phyloP scores from a whole-genome alignment of 441 rosid species.

The Jatropha podagrica region DNA sequence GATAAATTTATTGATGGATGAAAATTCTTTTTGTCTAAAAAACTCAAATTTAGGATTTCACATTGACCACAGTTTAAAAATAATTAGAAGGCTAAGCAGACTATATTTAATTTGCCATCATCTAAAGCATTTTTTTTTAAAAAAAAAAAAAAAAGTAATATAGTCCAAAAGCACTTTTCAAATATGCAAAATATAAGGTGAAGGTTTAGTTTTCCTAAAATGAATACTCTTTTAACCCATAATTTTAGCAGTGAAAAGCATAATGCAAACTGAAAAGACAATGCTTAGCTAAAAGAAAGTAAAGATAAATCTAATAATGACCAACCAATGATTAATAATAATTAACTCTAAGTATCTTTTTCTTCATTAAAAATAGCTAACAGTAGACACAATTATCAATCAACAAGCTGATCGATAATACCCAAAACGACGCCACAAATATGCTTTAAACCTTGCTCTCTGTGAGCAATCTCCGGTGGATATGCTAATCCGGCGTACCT shows the following conservation, averaged over 20 bases:
- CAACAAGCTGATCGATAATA: constrained; percentile 51
- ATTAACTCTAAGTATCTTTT: background rate
- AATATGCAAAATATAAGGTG: too few relatives aligned
- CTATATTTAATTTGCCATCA: too few relatives aligned
- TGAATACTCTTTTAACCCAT: too few relatives aligned
- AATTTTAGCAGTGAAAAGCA: background rate
- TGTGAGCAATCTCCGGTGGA: constrained; percentile 55
- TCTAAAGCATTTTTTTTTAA: too few relatives aligned
- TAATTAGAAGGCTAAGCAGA: too few relatives aligned
- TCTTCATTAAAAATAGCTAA: background rate
- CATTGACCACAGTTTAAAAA: too few relatives aligned
- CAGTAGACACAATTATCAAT: constrained; percentile 18
- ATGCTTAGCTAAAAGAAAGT: background rate
- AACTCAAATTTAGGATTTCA: too few relatives aligned
- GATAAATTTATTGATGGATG: too few relatives aligned
- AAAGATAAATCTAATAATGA: background rate
- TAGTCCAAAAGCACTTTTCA: too few relatives aligned
- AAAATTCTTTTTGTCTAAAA: too few relatives aligned
- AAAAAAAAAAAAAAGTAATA: too few relatives aligned
- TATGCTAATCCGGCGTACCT: constrained; percentile 46
- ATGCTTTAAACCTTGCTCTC: constrained; percentile 62
- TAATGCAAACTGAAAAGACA: background rate
- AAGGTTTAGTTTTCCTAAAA: too few relatives aligned
- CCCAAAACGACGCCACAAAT: constrained; percentile 70
- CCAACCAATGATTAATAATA: background rate